A percentile compares a stretch with the other conserved stretches of the same genome.
Evolutionary conservation across 139 green algal species (phyloP).

Genomic region (Chlorella sp.): DNA sequence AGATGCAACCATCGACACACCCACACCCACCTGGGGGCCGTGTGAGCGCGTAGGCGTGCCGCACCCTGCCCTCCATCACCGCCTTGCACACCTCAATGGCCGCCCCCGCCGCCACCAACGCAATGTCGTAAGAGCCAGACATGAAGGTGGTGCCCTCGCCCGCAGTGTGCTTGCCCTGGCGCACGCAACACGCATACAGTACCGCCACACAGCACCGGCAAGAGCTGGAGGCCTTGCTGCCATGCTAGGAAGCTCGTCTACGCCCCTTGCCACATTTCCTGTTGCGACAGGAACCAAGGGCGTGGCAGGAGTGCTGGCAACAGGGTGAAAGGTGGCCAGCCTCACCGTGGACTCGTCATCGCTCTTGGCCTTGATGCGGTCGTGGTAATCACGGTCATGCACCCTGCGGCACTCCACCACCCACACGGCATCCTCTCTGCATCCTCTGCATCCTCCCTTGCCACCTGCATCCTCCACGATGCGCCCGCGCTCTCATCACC

Average conservation of each 20-base stretch:
- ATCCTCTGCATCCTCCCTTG: no score
- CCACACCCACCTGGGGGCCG: conserved; percentile 38
- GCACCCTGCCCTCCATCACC: conserved; percentile 32
- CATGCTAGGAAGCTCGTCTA: no score
- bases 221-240: no score
- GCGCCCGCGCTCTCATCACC: neutral
- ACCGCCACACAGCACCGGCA: no score
- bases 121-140: conserved; percentile 39
- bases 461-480: no score
- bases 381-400: conserved; percentile 24
- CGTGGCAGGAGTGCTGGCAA: no score
- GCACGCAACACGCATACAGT: neutral
- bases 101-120: conserved; percentile 41
- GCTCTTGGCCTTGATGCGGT: conserved; percentile 16
- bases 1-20: no score
- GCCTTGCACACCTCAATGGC: conserved; percentile 36
- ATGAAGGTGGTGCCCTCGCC: neutral
- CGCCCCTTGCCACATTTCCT: no score
- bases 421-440: no score
- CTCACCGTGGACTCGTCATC: conserved; percentile 18
- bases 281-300: no score
- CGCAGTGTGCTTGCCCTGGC: neutral
- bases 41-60: conserved; percentile 27
- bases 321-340: no score
- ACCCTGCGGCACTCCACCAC: conserved; percentile 13